Evolutionary conservation across 768 basidiomycete species (phyloP), one percentile per base, ranked within the genome.

Genomic region (Lentinula raphanica): DNA sequence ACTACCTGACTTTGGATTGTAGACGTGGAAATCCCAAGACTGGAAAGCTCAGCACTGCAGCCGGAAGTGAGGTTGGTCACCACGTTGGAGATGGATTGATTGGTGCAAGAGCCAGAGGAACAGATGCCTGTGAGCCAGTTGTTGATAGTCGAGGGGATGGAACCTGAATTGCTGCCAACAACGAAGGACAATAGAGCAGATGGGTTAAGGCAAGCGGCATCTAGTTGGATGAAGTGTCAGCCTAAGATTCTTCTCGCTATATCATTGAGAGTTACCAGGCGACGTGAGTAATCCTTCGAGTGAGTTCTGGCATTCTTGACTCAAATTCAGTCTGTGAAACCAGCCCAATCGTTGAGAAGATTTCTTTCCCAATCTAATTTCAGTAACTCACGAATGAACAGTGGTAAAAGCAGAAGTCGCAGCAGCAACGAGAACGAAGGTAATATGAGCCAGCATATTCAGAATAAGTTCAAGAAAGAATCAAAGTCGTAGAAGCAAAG

Each of bases 121-220:
- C 86, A 87, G 58, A 81, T 19, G 44, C 79, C 78, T 9, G 67
- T 72, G 36, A 85, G 66, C 83, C 83, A 84, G 42, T 55, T 73
- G 67, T 80, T 71, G 57, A 87, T 56, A 6, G 79, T 70, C 1
- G 68, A 61, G 32, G 79, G 64, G 53, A 79, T 39, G 0, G 77
- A 77, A 12, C 69, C 65, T 25, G 59, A 23, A 57, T 61, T 39
- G 3, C 69, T 64, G 38, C 67, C 66, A 23, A 68, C 4, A 4
- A 59, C 65, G 38, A 76, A 63, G 5, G 66, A 66, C 8, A 67
- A 59, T 27, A 76, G 65, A 5, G 66, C 68, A 7, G 65, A 49
- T 8, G 76, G 69, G 59, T 79, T 76, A 54, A 82, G 65, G 59
- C 79, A 82, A 11, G 72, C 64, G 17, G 73, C 70, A 31, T 69